phyloP scores from a whole-genome alignment of 345 rosid species.

The Ceriops tagal region DNA sequence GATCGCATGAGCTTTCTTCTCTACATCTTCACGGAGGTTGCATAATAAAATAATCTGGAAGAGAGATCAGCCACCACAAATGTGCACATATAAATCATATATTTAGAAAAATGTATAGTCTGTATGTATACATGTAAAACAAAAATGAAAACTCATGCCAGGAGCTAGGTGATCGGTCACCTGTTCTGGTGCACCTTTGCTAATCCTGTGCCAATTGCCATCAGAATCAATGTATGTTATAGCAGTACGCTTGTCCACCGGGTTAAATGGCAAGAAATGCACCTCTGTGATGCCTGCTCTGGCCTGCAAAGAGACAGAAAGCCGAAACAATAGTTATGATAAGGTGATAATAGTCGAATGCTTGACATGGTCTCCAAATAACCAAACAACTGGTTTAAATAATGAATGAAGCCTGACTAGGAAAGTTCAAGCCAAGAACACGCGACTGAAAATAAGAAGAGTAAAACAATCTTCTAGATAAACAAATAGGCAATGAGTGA shows the following conservation, averaged over 20 bases:
- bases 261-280: slow-evolving; percentile 84
- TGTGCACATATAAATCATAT: not conserved
- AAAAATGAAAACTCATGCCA: not conserved
- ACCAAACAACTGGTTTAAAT: no score
- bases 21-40: slow-evolving; percentile 56
- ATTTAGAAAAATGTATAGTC: not conserved
- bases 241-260: slow-evolving; percentile 86
- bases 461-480: no score
- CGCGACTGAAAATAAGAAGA: no score
- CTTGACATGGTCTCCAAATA: not conserved
- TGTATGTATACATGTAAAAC: not conserved
- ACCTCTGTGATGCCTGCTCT: slow-evolving; percentile 69
- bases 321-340: not conserved
- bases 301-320: slow-evolving; percentile 36
- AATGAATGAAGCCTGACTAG: no score
- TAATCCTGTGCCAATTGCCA: slow-evolving; percentile 71
- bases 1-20: slow-evolving; percentile 65
- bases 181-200: slow-evolving; percentile 91
- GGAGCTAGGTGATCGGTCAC: slow-evolving; percentile 22
- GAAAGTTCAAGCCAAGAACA: no score
- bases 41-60: slow-evolving; percentile 65
- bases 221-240: slow-evolving; percentile 63
- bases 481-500: no score
- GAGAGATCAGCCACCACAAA: not conserved
- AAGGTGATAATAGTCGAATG: not conserved